phyloP scores from a whole-genome alignment of 106 monocot species.

The Acorus calamus region DNA sequence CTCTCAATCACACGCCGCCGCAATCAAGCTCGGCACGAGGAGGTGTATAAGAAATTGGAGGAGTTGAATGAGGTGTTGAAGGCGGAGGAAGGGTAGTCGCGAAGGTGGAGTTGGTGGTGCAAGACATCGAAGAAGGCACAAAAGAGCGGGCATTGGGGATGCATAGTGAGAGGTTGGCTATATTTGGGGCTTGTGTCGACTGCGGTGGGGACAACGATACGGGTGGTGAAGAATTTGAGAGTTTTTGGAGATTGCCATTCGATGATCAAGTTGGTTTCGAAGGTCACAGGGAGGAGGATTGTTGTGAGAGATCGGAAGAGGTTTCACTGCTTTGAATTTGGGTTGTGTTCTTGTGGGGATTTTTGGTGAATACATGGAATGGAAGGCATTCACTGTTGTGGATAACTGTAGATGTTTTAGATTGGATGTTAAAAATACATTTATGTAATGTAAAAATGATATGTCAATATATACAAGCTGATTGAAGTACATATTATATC shows the following conservation, averaged over 20 bases:
- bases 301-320: slow-evolving; percentile 38
- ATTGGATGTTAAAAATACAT: no score
- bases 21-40: slow-evolving; percentile 29
- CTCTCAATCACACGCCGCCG: slow-evolving; percentile 26
- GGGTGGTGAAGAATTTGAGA: slow-evolving; percentile 43
- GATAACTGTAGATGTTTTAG: no score
- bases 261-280: slow-evolving; percentile 42
- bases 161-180: slow-evolving; percentile 49
- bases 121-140: slow-evolving; percentile 31
- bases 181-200: slow-evolving; percentile 47
- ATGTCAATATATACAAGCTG: no score
- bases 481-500: no score
- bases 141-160: slow-evolving; percentile 46
- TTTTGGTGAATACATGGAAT: slow-evolving; percentile 14
- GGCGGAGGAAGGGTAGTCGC: slow-evolving; percentile 27
- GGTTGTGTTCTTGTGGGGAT: slow-evolving; percentile 30
- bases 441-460: no score
- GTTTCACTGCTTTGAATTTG: slow-evolving; percentile 44
- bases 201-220: slow-evolving; percentile 18
- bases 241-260: slow-evolving; percentile 45
- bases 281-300: slow-evolving; percentile 34
- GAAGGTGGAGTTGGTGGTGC: slow-evolving; percentile 23
- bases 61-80: slow-evolving; percentile 18
- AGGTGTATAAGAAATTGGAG: slow-evolving; percentile 41
- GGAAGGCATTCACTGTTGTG: not conserved